Evolutionary conservation across 1,139 yeast genomes (phyloP).

Genomic region (Lodderomyces elongisporus): DNA sequence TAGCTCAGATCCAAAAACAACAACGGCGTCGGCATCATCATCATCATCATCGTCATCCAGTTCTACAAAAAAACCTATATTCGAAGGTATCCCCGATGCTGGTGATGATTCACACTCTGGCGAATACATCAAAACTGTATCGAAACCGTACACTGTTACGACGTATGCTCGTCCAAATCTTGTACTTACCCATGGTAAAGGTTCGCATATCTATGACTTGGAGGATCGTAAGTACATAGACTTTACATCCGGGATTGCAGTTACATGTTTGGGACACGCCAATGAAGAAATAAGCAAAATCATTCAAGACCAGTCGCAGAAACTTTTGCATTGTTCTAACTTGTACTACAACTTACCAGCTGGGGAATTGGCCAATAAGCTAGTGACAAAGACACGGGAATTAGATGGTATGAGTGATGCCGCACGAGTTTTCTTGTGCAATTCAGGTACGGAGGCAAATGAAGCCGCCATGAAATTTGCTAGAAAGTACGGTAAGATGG

Average conservation of each 20-base stretch:
- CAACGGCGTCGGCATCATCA: too few species aligned
- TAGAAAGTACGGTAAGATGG: constrained; percentile 72
- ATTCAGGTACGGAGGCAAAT: constrained; percentile 95
- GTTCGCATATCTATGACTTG: constrained; percentile 69
- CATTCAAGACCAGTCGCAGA: constrained; percentile 63
- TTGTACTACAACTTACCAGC: constrained; percentile 82
- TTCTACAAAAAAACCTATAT: too few species aligned
- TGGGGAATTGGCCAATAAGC: constrained; percentile 66
- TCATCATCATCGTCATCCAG: background rate
- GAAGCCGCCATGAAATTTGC: constrained; percentile 98
- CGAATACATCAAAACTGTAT: constrained; percentile 29
- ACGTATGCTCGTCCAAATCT: constrained; percentile 79
- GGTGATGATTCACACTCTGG: constrained; percentile 23
- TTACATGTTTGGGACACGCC: constrained; percentile 88
- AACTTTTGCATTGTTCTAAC: constrained; percentile 80
- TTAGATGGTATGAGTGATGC: constrained; percentile 81
- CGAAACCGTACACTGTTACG: constrained; percentile 64
- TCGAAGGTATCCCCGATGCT: constrained; percentile 13
- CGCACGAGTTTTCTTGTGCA: constrained; percentile 78
- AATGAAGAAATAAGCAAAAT: constrained; percentile 69
- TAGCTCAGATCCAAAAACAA: too few species aligned
- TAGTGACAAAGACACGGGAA: constrained; percentile 62
- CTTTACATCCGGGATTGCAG: constrained; percentile 95
- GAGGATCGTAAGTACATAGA: constrained; percentile 78
- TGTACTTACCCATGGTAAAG: constrained; percentile 67